Percentiles rank a stretch among this genome's conserved stretches.
These are phyloP conservation scores for Metschnikowia santaceciliae DNA, from an alignment of 805 yeast species.

Conservation along the genomic window DNA sequence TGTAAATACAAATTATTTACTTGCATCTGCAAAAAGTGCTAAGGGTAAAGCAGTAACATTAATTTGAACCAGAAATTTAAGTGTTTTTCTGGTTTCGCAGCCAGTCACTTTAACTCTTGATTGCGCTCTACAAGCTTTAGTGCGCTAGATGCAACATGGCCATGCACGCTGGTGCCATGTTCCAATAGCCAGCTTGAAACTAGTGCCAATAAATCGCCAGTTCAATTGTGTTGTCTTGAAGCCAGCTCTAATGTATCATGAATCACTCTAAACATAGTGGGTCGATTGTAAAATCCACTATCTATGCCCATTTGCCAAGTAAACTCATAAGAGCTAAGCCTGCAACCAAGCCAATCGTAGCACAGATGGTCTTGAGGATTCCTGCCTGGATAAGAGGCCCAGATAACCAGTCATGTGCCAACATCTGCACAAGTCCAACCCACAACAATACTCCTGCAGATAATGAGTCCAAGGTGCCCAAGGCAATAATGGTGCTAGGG, in stretches of 20 bases:
- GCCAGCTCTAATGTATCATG: too few species aligned
- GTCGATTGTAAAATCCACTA: background rate
- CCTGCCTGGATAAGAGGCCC: conserved; percentile 20
- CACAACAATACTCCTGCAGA: conserved; percentile 32
- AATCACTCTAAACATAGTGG: too few species aligned
- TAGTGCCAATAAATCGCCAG: background rate
- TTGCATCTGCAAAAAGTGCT: too few species aligned
- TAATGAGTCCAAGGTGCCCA: conserved; percentile 31
- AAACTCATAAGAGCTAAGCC: conserved; percentile 29
- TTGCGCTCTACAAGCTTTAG: too few species aligned
- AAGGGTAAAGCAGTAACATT: too few species aligned
- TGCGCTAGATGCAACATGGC: too few species aligned
- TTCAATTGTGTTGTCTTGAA: too few species aligned
- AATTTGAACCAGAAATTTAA: too few species aligned
- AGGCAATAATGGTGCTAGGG: conserved; percentile 26
- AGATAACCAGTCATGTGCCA: conserved; percentile 28
- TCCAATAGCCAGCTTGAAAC: background rate
- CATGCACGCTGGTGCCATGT: too few species aligned
- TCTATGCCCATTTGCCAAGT: conserved; percentile 32
- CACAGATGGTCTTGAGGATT: conserved; percentile 11
- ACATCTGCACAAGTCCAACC: conserved; percentile 31
- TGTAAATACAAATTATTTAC: conserved; percentile 5
- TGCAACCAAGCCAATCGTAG: conserved; percentile 17
- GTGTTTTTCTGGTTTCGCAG: background rate
- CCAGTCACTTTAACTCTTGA: too few species aligned